Conservation (phyloP, 192 early-diverging fungal genomes). For the Coemansia asiatica region DNA sequence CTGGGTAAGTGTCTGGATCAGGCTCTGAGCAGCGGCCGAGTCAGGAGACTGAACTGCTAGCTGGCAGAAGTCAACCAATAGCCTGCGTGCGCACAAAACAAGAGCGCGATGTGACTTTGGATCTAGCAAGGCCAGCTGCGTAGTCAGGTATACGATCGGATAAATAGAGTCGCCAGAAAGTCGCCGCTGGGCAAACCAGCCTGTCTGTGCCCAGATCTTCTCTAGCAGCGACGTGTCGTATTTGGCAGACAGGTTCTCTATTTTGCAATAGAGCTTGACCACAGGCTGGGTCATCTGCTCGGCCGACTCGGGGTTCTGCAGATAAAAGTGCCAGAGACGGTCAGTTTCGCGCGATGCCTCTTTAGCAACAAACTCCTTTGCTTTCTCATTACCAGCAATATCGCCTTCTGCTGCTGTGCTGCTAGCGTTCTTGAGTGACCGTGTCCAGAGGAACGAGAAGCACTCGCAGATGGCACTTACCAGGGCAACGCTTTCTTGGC, state of each 20-base stretch:
- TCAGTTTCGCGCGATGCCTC: conserved; percentile 41
- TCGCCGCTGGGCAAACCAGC: conserved; percentile 50
- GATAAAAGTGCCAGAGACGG: conserved; percentile 52
- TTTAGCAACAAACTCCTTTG: conserved; percentile 21
- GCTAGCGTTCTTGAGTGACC: conserved; percentile 21
- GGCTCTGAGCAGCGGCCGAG: conserved; percentile 14
- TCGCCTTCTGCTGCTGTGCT: too few relatives aligned
- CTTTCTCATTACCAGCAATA: too few relatives aligned
- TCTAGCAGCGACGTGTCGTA: conserved; percentile 27
- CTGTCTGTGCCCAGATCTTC: conserved; percentile 46
- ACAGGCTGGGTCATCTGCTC: conserved; percentile 37
- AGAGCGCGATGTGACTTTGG: conserved; percentile 3
- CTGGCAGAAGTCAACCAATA: conserved; percentile 38
- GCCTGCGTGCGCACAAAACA: conserved; percentile 12
- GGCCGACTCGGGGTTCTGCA: conserved; percentile 31
- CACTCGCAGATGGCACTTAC: conserved; percentile 47
- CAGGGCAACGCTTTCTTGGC: conserved; percentile 35
- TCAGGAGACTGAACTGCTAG: conserved; percentile 36
- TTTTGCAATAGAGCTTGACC: conserved; percentile 35
- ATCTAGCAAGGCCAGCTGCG: conserved; percentile 33
- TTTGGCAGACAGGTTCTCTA: conserved; percentile 26
- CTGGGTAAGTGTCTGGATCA: conserved; percentile 35
- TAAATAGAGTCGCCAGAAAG: conserved; percentile 14
- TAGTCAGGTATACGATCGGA: conserved; percentile 29
- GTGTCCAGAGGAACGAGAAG: conserved; percentile 47